These are phyloP conservation scores for Fraxinus pennsylvanica DNA, from an alignment of 257 asterid species.

Conservation along the genomic window DNA sequence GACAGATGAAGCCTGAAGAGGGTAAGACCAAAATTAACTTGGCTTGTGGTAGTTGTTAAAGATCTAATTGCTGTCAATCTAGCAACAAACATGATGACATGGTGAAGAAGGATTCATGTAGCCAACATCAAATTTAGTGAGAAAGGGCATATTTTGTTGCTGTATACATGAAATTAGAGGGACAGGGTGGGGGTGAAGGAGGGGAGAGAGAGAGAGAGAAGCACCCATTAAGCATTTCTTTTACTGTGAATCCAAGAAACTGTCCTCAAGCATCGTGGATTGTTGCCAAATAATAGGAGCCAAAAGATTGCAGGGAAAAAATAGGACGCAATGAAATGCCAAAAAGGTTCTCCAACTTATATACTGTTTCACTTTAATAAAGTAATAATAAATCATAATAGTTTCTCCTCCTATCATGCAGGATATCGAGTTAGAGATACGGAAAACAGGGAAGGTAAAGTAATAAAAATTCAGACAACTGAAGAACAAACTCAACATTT, in stretches of 20 bases:
- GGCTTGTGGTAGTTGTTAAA: not conserved
- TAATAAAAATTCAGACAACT: not conserved
- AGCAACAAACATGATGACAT: not conserved
- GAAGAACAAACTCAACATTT: not conserved
- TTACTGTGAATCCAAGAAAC: not conserved
- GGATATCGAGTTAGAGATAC: not conserved
- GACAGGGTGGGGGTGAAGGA: not conserved
- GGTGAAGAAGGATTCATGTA: not conserved
- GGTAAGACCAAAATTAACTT: not conserved
- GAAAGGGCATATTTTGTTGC: not conserved
- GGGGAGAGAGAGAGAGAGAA: not conserved
- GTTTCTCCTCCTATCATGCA: not conserved
- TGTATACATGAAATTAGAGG: not conserved
- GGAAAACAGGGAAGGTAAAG: not conserved
- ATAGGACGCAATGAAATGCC: not conserved
- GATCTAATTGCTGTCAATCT: not conserved
- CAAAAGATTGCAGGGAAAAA: not conserved
- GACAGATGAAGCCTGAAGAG: not conserved
- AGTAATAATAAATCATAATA: not conserved
- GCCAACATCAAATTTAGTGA: not conserved
- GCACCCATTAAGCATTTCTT: not conserved
- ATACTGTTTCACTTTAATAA: not conserved
- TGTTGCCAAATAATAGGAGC: not conserved
- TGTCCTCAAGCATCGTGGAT: not conserved
- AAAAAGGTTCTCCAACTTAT: not conserved